Evolutionary conservation across 2,329 filamentous ascomycete species (phyloP).

Genomic region (Elsinoe necatrix): DNA sequence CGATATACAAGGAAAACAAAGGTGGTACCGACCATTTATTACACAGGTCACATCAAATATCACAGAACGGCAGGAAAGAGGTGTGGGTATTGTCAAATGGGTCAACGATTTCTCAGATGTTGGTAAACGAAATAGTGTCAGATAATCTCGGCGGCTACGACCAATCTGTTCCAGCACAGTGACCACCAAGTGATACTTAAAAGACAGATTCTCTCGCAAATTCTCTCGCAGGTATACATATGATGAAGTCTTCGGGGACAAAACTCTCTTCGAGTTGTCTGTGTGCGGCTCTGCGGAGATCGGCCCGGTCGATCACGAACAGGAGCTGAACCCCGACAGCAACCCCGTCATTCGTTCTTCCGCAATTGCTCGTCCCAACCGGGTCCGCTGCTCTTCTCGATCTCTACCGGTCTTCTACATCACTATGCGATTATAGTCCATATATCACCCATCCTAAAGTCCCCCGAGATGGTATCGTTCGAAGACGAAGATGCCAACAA

Average conservation of each 20-base stretch:
- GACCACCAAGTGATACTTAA: no score
- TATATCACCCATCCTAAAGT: not conserved
- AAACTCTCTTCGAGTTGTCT: not conserved
- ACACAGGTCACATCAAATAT: no score
- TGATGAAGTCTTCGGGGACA: not conserved
- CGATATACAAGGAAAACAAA: no score
- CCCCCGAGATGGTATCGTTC: slow-evolving; percentile 32
- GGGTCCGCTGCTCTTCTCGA: not conserved
- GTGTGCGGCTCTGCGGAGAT: slow-evolving; percentile 5
- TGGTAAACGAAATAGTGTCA: no score
- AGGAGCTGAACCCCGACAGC: not conserved
- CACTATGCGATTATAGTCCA: not conserved
- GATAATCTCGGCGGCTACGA: no score
- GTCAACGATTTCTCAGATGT: no score
- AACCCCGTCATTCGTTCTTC: not conserved
- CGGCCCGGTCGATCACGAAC: slow-evolving; percentile 4
- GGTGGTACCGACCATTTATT: no score
- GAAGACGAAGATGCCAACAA: slow-evolving; percentile 38
- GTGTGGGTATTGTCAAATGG: no score
- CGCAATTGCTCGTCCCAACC: not conserved
- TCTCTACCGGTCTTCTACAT: not conserved
- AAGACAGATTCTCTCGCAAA: no score
- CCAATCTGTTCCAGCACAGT: no score
- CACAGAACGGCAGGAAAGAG: no score
- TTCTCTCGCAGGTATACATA: no score